Evolutionary conservation across 148 eudicot genomes (phyloP).

Genomic region (Rhododendron simsii): DNA sequence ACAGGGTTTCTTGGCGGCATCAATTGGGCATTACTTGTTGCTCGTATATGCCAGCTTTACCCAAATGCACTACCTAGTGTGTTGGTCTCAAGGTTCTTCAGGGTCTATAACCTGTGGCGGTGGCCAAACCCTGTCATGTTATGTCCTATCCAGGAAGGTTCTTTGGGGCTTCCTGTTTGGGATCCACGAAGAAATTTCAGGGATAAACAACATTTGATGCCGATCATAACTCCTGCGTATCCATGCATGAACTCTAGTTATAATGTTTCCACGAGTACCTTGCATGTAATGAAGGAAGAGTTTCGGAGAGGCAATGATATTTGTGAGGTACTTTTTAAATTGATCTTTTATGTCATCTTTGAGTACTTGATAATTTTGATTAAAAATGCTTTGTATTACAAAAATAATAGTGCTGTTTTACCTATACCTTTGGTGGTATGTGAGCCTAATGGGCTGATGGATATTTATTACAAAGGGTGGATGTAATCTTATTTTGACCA

Average conservation of each 20-base stretch:
- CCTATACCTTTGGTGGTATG: neutral
- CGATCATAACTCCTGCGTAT: slow-evolving; percentile 86
- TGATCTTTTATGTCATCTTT: neutral
- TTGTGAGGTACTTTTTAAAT: slow-evolving; percentile 49
- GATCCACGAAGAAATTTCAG: slow-evolving; percentile 61
- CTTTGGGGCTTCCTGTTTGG: slow-evolving; percentile 73
- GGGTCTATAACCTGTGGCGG: slow-evolving; percentile 74
- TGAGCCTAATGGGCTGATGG: neutral
- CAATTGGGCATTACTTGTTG: slow-evolving; percentile 86
- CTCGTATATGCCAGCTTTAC: slow-evolving; percentile 79
- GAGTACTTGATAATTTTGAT: neutral
- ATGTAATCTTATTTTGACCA: neutral
- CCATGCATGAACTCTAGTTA: slow-evolving; percentile 86
- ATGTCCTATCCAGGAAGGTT: slow-evolving; percentile 53
- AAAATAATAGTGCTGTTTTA: neutral
- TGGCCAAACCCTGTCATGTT: slow-evolving; percentile 94
- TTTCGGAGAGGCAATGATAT: slow-evolving; percentile 62
- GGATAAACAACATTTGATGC: slow-evolving; percentile 69
- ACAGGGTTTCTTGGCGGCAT: slow-evolving; percentile 79
- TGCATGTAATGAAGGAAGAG: slow-evolving; percentile 66
- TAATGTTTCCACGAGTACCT: slow-evolving; percentile 74
- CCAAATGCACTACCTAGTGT: slow-evolving; percentile 79
- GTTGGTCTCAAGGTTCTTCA: slow-evolving; percentile 77
- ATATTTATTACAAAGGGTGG: neutral
- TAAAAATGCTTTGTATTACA: neutral